Conservation (phyloP, 2,329 filamentous ascomycete species). For the Alternaria atra region DNA sequence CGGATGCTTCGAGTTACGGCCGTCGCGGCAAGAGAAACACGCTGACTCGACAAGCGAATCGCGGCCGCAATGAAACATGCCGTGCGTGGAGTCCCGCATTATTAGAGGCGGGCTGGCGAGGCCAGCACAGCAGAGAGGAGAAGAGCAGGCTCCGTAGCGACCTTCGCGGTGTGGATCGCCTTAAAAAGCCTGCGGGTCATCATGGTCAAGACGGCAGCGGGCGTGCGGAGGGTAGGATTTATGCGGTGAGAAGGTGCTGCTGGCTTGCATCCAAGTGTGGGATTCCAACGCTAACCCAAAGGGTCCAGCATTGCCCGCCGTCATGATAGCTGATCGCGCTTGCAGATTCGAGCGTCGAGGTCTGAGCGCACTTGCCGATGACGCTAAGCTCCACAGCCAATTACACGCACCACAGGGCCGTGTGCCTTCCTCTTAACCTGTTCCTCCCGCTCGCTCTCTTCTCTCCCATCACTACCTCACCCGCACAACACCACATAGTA, state of each 20-base stretch:
- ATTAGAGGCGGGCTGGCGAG: conserved; percentile 14
- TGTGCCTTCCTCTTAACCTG: conserved; percentile 34
- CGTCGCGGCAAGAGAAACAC: conserved; percentile 19
- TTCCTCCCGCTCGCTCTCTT: conserved; percentile 37
- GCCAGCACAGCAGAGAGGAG: conserved; percentile 2
- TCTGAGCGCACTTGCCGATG: conserved; percentile 30
- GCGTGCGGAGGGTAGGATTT: conserved; percentile 17
- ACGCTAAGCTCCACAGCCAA: conserved; percentile 30
- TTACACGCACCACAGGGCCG: conserved; percentile 25
- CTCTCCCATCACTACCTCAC: conserved; percentile 38
- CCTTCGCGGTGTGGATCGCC: conserved; percentile 14
- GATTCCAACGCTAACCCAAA: conserved; percentile 11
- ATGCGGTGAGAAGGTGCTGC: conserved; percentile 28
- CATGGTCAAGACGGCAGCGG: conserved; percentile 11
- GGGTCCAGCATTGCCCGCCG: conserved; percentile 7
- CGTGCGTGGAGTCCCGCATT: conserved; percentile 23
- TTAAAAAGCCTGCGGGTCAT: conserved; percentile 14
- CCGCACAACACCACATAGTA: conserved; percentile 32
- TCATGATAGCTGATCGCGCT: conserved; percentile 27
- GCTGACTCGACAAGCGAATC: conserved; percentile 26
- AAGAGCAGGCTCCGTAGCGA: conserved; percentile 18
- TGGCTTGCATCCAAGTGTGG: conserved; percentile 20
- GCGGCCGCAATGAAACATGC: conserved; percentile 27
- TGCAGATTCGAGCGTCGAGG: conserved; percentile 25
- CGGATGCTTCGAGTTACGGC: conserved; percentile 25